phyloP scores from a whole-genome alignment of 2,329 filamentous ascomycete genomes.

The Penicillium sp. region DNA sequence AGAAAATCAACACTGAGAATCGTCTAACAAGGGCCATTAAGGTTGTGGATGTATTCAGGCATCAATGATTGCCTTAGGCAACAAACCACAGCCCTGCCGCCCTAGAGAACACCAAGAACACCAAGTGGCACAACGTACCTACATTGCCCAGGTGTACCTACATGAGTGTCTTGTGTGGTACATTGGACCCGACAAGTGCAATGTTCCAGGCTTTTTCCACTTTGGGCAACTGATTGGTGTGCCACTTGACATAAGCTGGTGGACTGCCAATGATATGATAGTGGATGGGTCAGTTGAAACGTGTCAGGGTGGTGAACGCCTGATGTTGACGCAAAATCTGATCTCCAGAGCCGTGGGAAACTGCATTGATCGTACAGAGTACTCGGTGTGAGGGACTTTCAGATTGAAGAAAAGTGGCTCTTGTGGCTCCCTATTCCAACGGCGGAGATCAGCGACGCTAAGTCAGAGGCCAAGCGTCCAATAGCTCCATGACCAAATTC shows the following conservation, averaged over 20 bases:
- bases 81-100: neutral
- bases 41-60: neutral
- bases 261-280: slow-evolving; percentile 15
- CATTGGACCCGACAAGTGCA: slow-evolving; percentile 3
- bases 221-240: slow-evolving; percentile 10
- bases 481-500: slow-evolving; percentile 7
- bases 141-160: neutral
- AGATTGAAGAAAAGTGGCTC: neutral
- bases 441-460: slow-evolving; percentile 12
- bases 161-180: neutral
- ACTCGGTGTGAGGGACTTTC: neutral
- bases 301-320: slow-evolving; percentile 8
- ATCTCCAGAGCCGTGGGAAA: slow-evolving; percentile 2
- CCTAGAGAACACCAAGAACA: neutral
- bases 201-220: slow-evolving; percentile 16
- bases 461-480: neutral
- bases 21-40: no score
- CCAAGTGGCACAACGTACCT: neutral
- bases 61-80: neutral
- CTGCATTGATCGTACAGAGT: neutral
- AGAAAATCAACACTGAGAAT: neutral
- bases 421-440: neutral
- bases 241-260: neutral
- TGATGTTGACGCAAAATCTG: slow-evolving; percentile 4
- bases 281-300: slow-evolving; percentile 10